Conservation (phyloP, 1,284 basidiomycete species). For the Naganishia cerealis region DNA sequence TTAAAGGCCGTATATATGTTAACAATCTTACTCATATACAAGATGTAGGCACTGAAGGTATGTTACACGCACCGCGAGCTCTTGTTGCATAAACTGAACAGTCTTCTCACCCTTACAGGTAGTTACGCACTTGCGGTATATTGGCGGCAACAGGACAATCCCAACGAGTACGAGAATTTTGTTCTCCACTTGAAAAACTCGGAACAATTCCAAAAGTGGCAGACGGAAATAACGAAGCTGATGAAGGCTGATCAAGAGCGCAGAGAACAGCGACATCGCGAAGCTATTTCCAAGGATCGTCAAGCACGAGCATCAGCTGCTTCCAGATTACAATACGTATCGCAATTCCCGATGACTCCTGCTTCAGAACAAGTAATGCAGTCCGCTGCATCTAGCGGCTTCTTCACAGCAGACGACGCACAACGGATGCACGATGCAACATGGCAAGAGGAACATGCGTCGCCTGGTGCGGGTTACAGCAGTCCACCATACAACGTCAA, state of each 20-base stretch:
- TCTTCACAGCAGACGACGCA: constrained; percentile 38
- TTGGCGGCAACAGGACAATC: constrained; percentile 89
- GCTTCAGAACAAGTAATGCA: constrained; percentile 33
- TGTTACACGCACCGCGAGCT: constrained; percentile 45
- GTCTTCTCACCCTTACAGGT: constrained; percentile 52
- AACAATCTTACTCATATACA: constrained; percentile 84
- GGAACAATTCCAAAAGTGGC: constrained; percentile 91
- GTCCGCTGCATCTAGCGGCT: constrained; percentile 35
- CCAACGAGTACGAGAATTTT: constrained; percentile 87
- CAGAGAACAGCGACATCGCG: constrained; percentile 61
- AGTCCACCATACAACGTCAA: constrained; percentile 62
- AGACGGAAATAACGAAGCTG: constrained; percentile 79
- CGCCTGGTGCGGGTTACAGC: constrained; percentile 50
- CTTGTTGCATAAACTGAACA: constrained; percentile 50
- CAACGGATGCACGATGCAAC: constrained; percentile 45
- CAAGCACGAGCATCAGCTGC: constrained; percentile 34
- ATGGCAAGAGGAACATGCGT: constrained; percentile 49
- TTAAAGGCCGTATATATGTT: constrained; percentile 96
- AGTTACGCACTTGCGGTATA: constrained; percentile 69
- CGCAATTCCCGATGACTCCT: constrained; percentile 38
- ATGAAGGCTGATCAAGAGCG: constrained; percentile 61
- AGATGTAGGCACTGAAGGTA: constrained; percentile 64
- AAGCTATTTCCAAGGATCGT: constrained; percentile 35
- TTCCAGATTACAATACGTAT: constrained; percentile 41
- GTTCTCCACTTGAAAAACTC: constrained; percentile 88